Evolutionary conservation across 2,329 filamentous ascomycete species (phyloP).

Genomic region (Periconia digitata): DNA sequence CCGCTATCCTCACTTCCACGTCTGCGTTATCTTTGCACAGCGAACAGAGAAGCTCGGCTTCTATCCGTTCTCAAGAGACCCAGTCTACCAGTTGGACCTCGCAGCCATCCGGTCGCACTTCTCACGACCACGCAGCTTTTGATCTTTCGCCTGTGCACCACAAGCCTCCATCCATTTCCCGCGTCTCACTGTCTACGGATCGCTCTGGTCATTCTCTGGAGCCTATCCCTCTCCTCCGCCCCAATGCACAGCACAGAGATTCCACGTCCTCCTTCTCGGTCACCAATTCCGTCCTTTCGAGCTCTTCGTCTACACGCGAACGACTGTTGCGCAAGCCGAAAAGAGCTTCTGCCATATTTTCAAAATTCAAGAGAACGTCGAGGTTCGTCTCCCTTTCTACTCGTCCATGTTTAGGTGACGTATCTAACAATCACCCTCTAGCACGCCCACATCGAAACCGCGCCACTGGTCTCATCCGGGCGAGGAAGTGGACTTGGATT

Average conservation of each 20-base stretch:
- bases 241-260: slow-evolving; percentile 19
- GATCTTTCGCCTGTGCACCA: slow-evolving; percentile 22
- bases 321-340: slow-evolving; percentile 8
- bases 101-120: slow-evolving; percentile 32
- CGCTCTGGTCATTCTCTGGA: slow-evolving; percentile 14
- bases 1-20: slow-evolving; percentile 28
- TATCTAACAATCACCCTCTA: slow-evolving; percentile 20
- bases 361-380: slow-evolving; percentile 28
- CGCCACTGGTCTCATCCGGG: slow-evolving; percentile 38
- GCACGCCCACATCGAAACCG: slow-evolving; percentile 28
- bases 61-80: slow-evolving; percentile 37
- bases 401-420: not conserved
- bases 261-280: slow-evolving; percentile 28
- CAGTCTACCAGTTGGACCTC: slow-evolving; percentile 40
- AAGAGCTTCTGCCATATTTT: not conserved
- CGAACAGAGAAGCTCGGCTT: slow-evolving; percentile 35
- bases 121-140: slow-evolving; percentile 26
- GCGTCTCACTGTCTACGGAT: slow-evolving; percentile 22
- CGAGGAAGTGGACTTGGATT: slow-evolving; percentile 37
- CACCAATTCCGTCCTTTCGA: slow-evolving; percentile 24
- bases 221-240: slow-evolving; percentile 18
- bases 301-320: slow-evolving; percentile 20
- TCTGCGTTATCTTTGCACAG: slow-evolving; percentile 35
- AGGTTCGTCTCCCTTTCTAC: slow-evolving; percentile 26
- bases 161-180: slow-evolving; percentile 16